Base-by-base conservation (phyloP, 805 yeast species). In the Candida coleopterorum region DNA sequence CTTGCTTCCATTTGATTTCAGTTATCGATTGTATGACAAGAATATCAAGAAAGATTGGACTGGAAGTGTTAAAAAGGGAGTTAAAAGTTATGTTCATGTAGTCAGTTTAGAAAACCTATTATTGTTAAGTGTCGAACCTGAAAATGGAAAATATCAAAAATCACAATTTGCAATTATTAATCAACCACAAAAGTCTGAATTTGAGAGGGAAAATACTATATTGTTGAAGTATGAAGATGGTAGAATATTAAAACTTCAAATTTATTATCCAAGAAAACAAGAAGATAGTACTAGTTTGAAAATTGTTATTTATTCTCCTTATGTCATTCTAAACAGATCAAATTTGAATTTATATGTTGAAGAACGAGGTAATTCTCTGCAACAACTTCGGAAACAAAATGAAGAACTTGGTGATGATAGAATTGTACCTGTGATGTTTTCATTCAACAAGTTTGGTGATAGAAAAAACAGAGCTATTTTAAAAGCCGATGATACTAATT, bases 221-320 rank as follows among this genome's bases (percentile, higher is more conserved):
- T 57, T 68, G 2, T 53, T 85, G 29, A 72, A 72, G 35, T 72
- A 75, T 37, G 72, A 67, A 3, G 81, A 77, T 49, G 93, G 88
- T 0, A 96, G 85, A 48, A 53, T 66, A 14, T 62, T 93, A 33
- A 71, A 73, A 36, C 62, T 93, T 26, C 68, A 70, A 14, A 63
- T 93, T 6, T 80, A 78, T 41, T 90, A 88, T 53, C 68, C 70
- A 0, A 70, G 72, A 31, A 66, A 64, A 15, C 60, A 68, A 15
- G 68, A 70, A 0, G 64, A 72, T 8, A 73, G 77, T 23, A 71
- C 82, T 2, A 85, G 87, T 21, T 64, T 79, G 43, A 74, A 77
- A 43, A 72, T 87, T 2, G 73, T 75, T 9, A 68, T 93, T n/a
- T 87, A 77, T 52, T 67, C 96, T 0, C 97, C 97, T 0, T 93